These are phyloP conservation scores for Ulmus americana DNA, from an alignment of 331 rosid species.

Conservation along the genomic window DNA sequence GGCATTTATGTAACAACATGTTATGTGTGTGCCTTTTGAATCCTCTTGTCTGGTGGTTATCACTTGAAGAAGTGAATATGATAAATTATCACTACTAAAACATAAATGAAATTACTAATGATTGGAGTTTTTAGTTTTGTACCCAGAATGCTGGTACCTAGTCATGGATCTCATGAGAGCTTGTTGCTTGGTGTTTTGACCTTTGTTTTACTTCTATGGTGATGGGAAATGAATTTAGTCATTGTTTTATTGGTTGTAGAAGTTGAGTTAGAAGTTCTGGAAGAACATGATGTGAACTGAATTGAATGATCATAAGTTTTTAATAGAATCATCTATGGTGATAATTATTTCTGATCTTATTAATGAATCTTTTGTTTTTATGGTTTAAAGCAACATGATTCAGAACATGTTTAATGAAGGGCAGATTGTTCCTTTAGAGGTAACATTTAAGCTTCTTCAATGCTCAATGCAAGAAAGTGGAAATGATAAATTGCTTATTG, in stretches of 20 bases:
- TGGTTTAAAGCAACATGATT: constrained; percentile 69
- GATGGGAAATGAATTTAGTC: not conserved
- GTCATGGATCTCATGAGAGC: too few relatives aligned
- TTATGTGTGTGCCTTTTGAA: too few relatives aligned
- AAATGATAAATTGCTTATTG: constrained; percentile 88
- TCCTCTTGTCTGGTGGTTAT: too few relatives aligned
- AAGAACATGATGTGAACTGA: not conserved
- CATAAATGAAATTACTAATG: not conserved
- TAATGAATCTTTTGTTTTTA: constrained; percentile 15
- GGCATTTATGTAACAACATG: too few relatives aligned
- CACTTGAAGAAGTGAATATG: too few relatives aligned
- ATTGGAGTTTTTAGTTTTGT: not conserved
- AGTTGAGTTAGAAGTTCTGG: not conserved
- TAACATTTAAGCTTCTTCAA: constrained; percentile 84
- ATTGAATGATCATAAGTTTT: not conserved
- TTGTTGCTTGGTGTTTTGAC: too few relatives aligned
- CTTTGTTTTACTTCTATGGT: not conserved
- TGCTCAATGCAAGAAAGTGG: constrained; percentile 64
- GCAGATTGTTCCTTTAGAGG: constrained; percentile 89
- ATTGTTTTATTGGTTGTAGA: not conserved
- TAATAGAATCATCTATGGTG: not conserved
- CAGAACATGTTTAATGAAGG: constrained; percentile 91
- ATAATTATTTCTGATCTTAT: not conserved
- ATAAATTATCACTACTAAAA: too few relatives aligned
- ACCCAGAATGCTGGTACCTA: too few relatives aligned